Evolutionary conservation across 371 early-diverging fungal genomes (phyloP).

Genomic region (Quaeritorhiza haematococci): DNA sequence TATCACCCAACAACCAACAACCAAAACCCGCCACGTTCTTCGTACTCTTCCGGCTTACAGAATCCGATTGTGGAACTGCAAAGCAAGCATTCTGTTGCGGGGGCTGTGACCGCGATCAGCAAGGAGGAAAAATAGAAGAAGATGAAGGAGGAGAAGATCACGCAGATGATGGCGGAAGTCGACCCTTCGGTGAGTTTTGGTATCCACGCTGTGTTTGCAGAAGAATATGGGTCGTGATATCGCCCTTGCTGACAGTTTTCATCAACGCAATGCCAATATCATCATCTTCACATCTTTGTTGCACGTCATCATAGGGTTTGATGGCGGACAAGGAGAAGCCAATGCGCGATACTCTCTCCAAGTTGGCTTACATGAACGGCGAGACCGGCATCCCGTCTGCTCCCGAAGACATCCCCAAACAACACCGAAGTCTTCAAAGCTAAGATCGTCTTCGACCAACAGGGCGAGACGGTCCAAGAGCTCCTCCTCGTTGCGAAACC

Average conservation of each 20-base stretch:
- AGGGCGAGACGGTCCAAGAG: constrained; percentile 62
- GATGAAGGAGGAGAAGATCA: constrained; percentile 76
- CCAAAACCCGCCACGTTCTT: too few species aligned
- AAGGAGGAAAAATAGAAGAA: constrained; percentile 65
- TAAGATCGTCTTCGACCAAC: constrained; percentile 60
- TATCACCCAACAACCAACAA: too few species aligned
- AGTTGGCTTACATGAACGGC: constrained; percentile 57
- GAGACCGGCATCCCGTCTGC: constrained; percentile 30
- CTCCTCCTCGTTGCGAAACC: too few species aligned
- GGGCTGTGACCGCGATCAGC: not conserved
- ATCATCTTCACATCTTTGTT: too few species aligned
- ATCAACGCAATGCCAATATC: too few species aligned
- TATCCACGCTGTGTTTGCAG: constrained; percentile 6
- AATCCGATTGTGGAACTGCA: too few species aligned
- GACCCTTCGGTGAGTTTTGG: constrained; percentile 52
- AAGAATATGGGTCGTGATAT: not conserved
- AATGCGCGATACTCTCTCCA: constrained; percentile 61
- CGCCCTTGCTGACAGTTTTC: too few species aligned
- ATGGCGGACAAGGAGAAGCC: constrained; percentile 73
- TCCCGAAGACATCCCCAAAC: constrained; percentile 65
- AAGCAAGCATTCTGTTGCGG: too few species aligned
- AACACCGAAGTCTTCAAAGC: constrained; percentile 75
- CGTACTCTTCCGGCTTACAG: too few species aligned
- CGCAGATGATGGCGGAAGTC: constrained; percentile 79
- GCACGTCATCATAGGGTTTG: too few species aligned